Conservation (phyloP, 129 eudicot genomes). For the Helianthus annuus region DNA sequence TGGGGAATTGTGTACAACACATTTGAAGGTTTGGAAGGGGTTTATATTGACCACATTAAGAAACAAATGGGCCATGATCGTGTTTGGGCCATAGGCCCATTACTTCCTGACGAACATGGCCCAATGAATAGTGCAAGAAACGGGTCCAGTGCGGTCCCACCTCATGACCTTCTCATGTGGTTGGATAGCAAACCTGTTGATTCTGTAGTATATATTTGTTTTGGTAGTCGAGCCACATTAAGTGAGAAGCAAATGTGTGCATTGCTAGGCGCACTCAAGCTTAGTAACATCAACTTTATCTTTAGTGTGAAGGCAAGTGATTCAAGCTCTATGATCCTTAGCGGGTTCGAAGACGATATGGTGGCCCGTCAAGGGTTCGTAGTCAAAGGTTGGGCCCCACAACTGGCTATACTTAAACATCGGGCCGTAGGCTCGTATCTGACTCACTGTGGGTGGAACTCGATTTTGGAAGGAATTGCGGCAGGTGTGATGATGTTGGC, state of each 20-base stretch:
- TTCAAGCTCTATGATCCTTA: conserved; percentile 20
- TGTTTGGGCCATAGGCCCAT: conserved; percentile 43
- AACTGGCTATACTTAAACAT: conserved; percentile 43
- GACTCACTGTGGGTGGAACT: conserved; percentile 74
- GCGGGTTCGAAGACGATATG: conserved; percentile 37
- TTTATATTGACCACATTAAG: conserved; percentile 26
- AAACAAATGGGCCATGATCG: conserved; percentile 14
- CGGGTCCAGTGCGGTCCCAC: background rate
- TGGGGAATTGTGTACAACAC: conserved; percentile 44
- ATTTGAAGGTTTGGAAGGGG: conserved; percentile 34
- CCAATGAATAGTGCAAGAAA: background rate
- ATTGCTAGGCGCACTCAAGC: conserved; percentile 14
- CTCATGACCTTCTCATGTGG: conserved; percentile 2
- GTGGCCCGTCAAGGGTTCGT: conserved; percentile 41
- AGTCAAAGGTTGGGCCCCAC: conserved; percentile 66
- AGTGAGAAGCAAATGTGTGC: conserved; percentile 21
- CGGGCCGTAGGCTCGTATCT: conserved; percentile 50
- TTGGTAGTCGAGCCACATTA: conserved; percentile 10
- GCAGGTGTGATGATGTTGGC: conserved; percentile 61
- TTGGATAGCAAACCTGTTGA: background rate
- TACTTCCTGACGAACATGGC: conserved; percentile 4
- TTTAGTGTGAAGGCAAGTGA: background rate
- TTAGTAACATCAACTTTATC: background rate
- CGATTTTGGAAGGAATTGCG: conserved; percentile 46
- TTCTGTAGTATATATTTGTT: conserved; percentile 19